Conservation (phyloP, 495 filamentous ascomycete species). For the Penicillium bialowiezense region DNA sequence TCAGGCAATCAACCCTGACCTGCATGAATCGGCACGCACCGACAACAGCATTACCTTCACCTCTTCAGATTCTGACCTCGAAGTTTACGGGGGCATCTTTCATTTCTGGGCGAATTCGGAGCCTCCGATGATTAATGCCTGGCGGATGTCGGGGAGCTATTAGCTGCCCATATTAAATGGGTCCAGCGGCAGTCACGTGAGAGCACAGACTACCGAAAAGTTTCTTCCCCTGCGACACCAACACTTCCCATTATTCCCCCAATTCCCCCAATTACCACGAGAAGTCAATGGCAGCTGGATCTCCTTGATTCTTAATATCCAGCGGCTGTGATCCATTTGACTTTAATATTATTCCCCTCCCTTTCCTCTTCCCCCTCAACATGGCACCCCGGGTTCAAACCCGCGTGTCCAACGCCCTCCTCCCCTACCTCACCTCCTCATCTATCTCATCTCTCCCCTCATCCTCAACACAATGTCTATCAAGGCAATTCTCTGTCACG, state of each 20-base stretch:
- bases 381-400: conserved; percentile 48
- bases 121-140: too few relatives aligned
- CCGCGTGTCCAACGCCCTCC: conserved; percentile 37
- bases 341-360: background rate
- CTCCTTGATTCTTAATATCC: conserved; percentile 2
- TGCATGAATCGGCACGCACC: too few relatives aligned
- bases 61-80: too few relatives aligned
- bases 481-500: conserved; percentile 50
- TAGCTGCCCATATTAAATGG: too few relatives aligned
- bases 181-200: conserved; percentile 39
- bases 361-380: conserved; percentile 12
- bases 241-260: conserved; percentile 12
- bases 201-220: conserved; percentile 31
- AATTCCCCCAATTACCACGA: conserved; percentile 21
- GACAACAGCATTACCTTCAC: too few relatives aligned
- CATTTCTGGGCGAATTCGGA: too few relatives aligned
- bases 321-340: background rate
- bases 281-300: conserved; percentile 8
- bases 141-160: too few relatives aligned
- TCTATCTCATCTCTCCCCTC: conserved; percentile 12
- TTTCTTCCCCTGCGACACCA: conserved; percentile 31
- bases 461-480: conserved; percentile 21
- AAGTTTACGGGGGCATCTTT: too few relatives aligned
- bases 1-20: too few relatives aligned
- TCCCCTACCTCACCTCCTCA: conserved; percentile 34